These are phyloP conservation scores for Fusarium longipes DNA, from an alignment of 2,329 filamentous ascomycete species.

Conservation along the genomic window DNA sequence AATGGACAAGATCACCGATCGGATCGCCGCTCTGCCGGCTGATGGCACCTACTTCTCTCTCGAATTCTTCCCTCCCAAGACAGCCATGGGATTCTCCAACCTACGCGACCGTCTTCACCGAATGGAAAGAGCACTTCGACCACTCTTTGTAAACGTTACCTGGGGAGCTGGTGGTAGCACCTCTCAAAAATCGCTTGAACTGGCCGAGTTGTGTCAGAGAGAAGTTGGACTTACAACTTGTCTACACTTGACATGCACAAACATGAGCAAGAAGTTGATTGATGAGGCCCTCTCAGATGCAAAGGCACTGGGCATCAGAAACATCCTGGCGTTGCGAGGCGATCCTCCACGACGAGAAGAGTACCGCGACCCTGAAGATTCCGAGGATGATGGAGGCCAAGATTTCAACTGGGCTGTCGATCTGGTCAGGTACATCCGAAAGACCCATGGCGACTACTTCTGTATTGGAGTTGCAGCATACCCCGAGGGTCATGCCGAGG, in stretches of 20 bases:
- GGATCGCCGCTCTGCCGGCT: slow-evolving; percentile 88
- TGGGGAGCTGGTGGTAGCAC: slow-evolving; percentile 98
- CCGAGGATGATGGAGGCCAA: slow-evolving; percentile 72
- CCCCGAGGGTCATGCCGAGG: slow-evolving; percentile 93
- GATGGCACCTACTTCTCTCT: slow-evolving; percentile 91
- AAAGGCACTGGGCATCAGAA: slow-evolving; percentile 89
- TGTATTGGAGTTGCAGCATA: slow-evolving; percentile 95
- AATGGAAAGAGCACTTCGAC: slow-evolving; percentile 91
- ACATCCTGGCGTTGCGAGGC: slow-evolving; percentile 90
- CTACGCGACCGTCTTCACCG: slow-evolving; percentile 91
- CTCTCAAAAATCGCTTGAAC: slow-evolving; percentile 87
- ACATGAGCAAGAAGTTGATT: slow-evolving; percentile 89
- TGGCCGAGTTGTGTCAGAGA: slow-evolving; percentile 94
- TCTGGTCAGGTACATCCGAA: slow-evolving; percentile 87
- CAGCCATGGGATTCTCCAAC: slow-evolving; percentile 93
- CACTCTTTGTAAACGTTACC: slow-evolving; percentile 95
- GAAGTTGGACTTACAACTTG: slow-evolving; percentile 94
- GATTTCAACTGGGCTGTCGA: slow-evolving; percentile 92
- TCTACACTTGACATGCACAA: slow-evolving; percentile 95
- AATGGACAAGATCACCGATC: slow-evolving; percentile 93
- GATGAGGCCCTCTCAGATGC: slow-evolving; percentile 92
- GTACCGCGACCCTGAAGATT: slow-evolving; percentile 73
- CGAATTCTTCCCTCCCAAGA: slow-evolving; percentile 99
- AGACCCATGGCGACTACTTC: slow-evolving; percentile 91
- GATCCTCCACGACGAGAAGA: slow-evolving; percentile 92